phyloP scores from a whole-genome alignment of 352 stramenopile genomes.

The Phytophthora macrochlamydospora region DNA sequence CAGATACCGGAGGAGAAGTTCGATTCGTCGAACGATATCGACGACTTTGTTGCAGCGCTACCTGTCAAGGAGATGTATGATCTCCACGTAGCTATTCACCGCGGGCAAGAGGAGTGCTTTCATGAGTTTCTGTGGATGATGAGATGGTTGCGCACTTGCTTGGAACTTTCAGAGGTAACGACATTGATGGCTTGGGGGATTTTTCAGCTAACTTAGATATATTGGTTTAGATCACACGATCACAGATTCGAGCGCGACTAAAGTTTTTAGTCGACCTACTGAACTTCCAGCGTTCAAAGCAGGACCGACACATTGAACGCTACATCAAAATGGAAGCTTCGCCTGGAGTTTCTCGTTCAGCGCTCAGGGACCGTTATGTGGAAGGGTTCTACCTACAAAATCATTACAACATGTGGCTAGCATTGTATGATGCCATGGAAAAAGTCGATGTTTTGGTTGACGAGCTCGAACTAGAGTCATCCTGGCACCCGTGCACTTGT shows the following conservation, averaged over 20 bases:
- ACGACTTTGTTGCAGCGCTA: slow-evolving; percentile 5
- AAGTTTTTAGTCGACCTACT: neutral
- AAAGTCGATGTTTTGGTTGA: neutral
- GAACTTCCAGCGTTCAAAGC: neutral
- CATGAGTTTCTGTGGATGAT: slow-evolving; percentile 5
- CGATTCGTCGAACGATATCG: neutral
- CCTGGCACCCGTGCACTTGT: neutral
- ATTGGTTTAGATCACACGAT: slow-evolving; percentile 1
- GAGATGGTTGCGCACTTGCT: slow-evolving; percentile 1
- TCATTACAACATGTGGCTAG: neutral
- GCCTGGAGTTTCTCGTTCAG: neutral
- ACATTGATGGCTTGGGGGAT: neutral
- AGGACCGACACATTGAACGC: neutral
- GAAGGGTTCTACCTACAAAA: neutral
- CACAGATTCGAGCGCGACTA: neutral
- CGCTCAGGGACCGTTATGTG: neutral
- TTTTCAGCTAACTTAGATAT: neutral
- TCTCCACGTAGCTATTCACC: neutral
- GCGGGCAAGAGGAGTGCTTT: neutral
- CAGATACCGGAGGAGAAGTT: neutral
- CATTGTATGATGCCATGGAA: neutral
- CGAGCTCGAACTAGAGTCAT: neutral
- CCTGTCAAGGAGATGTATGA: slow-evolving; percentile 13
- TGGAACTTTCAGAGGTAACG: slow-evolving; percentile 5
- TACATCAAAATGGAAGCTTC: neutral